These are phyloP conservation scores for Huntiella bhutanensis DNA, from an alignment of 2,329 filamentous ascomycete species.

Conservation along the genomic window DNA sequence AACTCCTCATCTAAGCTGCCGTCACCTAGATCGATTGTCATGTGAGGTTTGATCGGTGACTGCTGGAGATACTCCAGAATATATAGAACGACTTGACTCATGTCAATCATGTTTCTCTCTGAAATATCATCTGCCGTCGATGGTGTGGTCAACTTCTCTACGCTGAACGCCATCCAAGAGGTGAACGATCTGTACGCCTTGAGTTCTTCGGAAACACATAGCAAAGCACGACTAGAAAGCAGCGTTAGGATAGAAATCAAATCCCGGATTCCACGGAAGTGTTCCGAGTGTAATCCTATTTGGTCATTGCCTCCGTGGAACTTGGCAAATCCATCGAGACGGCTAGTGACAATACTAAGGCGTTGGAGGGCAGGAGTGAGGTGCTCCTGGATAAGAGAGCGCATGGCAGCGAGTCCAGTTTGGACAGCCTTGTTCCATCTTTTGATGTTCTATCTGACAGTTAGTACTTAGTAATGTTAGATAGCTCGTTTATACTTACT, in stretches of 20 bases:
- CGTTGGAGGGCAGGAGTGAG: constrained; percentile 76
- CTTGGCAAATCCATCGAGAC: constrained; percentile 64
- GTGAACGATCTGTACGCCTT: constrained; percentile 63
- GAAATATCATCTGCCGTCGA: constrained; percentile 50
- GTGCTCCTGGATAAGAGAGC: constrained; percentile 66
- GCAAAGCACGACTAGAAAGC: constrained; percentile 53
- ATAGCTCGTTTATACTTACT: constrained; percentile 26
- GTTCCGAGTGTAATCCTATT: constrained; percentile 44
- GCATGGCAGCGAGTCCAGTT: constrained; percentile 57
- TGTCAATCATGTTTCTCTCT: constrained; percentile 63
- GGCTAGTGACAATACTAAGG: constrained; percentile 60
- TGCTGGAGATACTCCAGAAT: constrained; percentile 50
- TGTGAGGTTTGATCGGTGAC: constrained; percentile 45
- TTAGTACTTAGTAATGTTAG: constrained; percentile 12
- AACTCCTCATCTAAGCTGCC: constrained; percentile 16
- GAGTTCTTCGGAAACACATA: constrained; percentile 56
- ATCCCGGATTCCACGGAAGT: constrained; percentile 48
- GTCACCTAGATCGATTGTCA: constrained; percentile 22
- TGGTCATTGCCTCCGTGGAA: constrained; percentile 51
- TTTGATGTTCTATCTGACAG: constrained; percentile 52
- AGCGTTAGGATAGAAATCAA: constrained; percentile 58
- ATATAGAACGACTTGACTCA: constrained; percentile 54
- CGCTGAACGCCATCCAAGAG: constrained; percentile 65
- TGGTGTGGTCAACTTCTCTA: constrained; percentile 52
- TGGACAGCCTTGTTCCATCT: constrained; percentile 82